Evolutionary conservation across 345 rosid genomes (phyloP), one percentile per base, ranked within the genome.

Genomic region (Hypericum androsaemum): DNA sequence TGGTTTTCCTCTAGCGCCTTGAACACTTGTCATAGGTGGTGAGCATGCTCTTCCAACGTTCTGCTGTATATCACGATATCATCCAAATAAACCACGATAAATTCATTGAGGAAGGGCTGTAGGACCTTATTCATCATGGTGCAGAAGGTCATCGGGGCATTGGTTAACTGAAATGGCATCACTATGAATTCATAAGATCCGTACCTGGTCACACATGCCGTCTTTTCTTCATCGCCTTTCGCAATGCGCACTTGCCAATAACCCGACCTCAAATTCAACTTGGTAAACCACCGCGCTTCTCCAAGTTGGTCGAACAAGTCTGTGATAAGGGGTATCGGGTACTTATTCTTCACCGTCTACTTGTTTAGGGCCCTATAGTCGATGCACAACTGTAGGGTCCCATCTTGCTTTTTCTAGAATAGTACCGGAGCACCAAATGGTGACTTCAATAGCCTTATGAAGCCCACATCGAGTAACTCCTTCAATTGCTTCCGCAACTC

Each of bases 41-140:
- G 15, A 45, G 49, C 60, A 39, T 45, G 64, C 40, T 10, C 7
- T 42, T 43, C 39, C 39, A n/a, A 1, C 39, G 40, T 41, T 42
- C 38, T 40, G 6, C 14, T 41, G 47, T 51, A 12, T 13, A 15
- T 10, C 54, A 47, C 7, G 8, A 15, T 5, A 1, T 47, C 8
- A 7, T 14, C 22, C n/a, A n/a, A n/a, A n/a, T n/a, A n/a, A n/a
- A n/a, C n/a, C n/a, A n/a, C n/a, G n/a, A n/a, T n/a, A n/a, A 7
- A 16, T 15, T 6, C 15, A 0, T 14, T 2, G n/a, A 11, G 46
- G 48, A 22, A 38, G 39, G 0, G 39, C n/a, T n/a, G n/a, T n/a
- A n/a, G n/a, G n/a, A n/a, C n/a, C n/a, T n/a, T n/a, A n/a, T n/a
- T n/a, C n/a, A n/a, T n/a, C n/a, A n/a, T n/a, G n/a, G n/a, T n/a